These are phyloP conservation scores for Cryptococcus deneoformans DNA, from an alignment of 1,284 basidiomycete species.

Conservation along the genomic window DNA sequence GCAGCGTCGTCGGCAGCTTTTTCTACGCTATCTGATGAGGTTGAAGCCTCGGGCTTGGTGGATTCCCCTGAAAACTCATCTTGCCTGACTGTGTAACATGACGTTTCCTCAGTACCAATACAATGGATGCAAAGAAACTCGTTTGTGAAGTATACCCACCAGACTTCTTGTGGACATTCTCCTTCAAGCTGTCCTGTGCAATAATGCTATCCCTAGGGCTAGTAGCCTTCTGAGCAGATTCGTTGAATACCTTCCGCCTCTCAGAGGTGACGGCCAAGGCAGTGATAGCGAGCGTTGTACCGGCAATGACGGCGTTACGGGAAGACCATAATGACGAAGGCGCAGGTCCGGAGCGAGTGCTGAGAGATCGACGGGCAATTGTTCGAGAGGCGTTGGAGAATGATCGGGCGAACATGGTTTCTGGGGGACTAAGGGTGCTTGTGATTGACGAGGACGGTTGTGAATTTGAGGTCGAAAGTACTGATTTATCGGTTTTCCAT, in stretches of 20 bases:
- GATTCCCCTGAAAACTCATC: neutral
- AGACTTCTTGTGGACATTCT: conserved; percentile 11
- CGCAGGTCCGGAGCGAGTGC: conserved; percentile 1
- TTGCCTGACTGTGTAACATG: conserved; percentile 2
- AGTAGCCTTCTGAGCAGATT: neutral
- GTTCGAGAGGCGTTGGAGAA: conserved; percentile 6
- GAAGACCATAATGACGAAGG: conserved; percentile 5
- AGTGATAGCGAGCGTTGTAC: conserved; percentile 8
- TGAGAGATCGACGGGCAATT: neutral
- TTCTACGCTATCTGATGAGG: neutral
- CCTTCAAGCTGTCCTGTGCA: conserved; percentile 22
- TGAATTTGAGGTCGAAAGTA: too few species aligned
- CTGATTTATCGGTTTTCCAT: too few species aligned
- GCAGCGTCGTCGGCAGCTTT: conserved; percentile 7
- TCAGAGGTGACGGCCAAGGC: too few species aligned
- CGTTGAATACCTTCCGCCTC: neutral
- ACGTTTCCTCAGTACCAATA: neutral
- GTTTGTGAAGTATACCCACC: neutral
- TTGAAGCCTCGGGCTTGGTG: neutral
- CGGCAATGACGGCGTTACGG: conserved; percentile 8
- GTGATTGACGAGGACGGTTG: too few species aligned
- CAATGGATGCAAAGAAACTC: conserved; percentile 5
- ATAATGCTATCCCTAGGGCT: conserved; percentile 13
- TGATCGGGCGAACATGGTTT: conserved; percentile 8
- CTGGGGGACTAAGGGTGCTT: too few species aligned